These are phyloP conservation scores for Leccinellum albellum DNA, from an alignment of 768 basidiomycete genomes.

Conservation along the genomic window DNA sequence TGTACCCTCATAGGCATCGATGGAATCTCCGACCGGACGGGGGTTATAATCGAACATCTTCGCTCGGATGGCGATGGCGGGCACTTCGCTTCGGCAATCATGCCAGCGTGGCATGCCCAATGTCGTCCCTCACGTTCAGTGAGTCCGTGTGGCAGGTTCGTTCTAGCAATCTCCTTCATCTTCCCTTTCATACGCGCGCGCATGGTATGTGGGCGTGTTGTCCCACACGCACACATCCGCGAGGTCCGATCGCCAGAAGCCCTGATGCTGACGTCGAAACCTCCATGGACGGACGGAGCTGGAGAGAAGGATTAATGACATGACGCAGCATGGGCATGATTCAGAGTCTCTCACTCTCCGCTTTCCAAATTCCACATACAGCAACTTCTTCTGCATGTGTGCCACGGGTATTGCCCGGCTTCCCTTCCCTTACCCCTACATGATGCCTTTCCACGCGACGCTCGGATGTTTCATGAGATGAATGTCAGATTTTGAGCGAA, in stretches of 20 bases:
- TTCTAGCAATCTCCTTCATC: not conserved
- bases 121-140: not conserved
- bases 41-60: not conserved
- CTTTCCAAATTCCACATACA: not conserved
- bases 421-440: not conserved
- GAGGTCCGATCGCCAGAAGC: slow-evolving; percentile 17
- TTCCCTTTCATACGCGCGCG: not conserved
- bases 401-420: not conserved
- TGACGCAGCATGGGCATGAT: not conserved
- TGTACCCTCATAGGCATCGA: not conserved
- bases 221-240: not conserved
- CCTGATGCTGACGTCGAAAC: not conserved
- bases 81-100: not conserved
- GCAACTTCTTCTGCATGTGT: not conserved
- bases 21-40: not conserved
- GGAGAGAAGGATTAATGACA: not conserved
- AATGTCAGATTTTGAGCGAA: not conserved
- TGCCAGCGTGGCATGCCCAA: not conserved
- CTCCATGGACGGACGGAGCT: slow-evolving; percentile 1
- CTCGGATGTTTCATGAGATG: slow-evolving; percentile 23
- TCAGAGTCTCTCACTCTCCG: not conserved
- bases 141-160: not conserved
- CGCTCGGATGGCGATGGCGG: not conserved
- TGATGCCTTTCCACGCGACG: slow-evolving; percentile 11
- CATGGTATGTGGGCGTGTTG: not conserved